A percentile compares a stretch with the other conserved stretches of the same genome.
These are phyloP conservation scores for Colletotrichum siamense DNA, from an alignment of 2,329 filamentous ascomycete species.

Conservation along the genomic window DNA sequence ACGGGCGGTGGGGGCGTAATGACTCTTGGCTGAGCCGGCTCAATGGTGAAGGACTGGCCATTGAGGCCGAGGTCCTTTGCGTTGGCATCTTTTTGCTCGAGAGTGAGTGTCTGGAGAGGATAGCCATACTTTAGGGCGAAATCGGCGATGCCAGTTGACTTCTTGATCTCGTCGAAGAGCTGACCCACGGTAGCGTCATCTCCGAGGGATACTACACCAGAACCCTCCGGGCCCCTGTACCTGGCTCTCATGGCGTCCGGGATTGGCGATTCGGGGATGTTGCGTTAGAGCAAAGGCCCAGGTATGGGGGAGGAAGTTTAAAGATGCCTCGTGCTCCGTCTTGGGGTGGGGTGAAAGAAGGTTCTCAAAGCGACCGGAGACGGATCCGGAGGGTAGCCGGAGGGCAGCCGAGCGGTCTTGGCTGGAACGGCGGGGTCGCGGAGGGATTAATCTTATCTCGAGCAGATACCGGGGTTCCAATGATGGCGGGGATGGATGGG, in stretches of 20 bases:
- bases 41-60: constrained; percentile 57
- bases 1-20: constrained; percentile 16
- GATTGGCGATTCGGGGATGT: background rate
- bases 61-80: constrained; percentile 54
- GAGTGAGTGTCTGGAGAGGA: constrained; percentile 73
- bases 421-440: constrained; percentile 1
- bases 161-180: constrained; percentile 64
- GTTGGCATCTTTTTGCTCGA: constrained; percentile 55
- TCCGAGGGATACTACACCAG: constrained; percentile 71
- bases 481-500: background rate
- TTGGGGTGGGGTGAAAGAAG: background rate
- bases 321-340: background rate
- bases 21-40: constrained; percentile 32
- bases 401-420: background rate
- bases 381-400: background rate
- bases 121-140: constrained; percentile 87
- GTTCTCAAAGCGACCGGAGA: background rate
- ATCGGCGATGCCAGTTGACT: constrained; percentile 66
- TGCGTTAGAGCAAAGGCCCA: background rate
- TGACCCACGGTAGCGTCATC: constrained; percentile 70
- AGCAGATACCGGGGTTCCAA: background rate
- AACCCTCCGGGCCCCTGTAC: constrained; percentile 76
- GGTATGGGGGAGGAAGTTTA: background rate
- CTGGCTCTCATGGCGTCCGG: constrained; percentile 69
- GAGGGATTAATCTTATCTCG: constrained; percentile 1